A percentile compares a stretch with the other conserved stretches of the same genome.
phyloP scores from a whole-genome alignment of 345 rosid genomes.

The Luvunga scandens region DNA sequence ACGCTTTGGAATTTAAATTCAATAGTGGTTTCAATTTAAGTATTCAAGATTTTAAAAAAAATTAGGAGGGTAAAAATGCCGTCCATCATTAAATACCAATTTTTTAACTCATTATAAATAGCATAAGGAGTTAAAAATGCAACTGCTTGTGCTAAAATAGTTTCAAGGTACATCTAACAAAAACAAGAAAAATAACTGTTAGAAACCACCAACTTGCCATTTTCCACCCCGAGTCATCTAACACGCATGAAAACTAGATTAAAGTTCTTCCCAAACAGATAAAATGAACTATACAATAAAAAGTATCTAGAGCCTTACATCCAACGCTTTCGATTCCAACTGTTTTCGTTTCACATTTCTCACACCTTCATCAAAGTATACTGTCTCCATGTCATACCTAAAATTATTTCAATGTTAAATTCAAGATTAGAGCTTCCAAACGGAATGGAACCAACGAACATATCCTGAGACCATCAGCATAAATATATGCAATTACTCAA shows the following conservation, averaged over 20 bases:
- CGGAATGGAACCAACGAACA: neutral
- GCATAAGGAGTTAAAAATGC: neutral
- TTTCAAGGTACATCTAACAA: neutral
- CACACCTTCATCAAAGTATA: slow-evolving; percentile 75
- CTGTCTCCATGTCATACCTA: slow-evolving; percentile 65
- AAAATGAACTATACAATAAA: neutral
- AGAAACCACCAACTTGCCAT: neutral
- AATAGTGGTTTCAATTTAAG: neutral
- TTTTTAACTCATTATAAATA: neutral
- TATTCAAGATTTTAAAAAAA: neutral
- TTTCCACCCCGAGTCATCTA: neutral
- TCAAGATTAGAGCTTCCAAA: slow-evolving; percentile 17
- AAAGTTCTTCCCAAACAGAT: neutral
- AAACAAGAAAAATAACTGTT: neutral
- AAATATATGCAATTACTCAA: neutral
- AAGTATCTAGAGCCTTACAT: slow-evolving; percentile 38
- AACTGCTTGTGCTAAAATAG: neutral
- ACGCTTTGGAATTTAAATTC: neutral
- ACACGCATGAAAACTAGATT: neutral
- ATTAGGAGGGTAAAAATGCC: neutral
- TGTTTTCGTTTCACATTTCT: slow-evolving; percentile 54
- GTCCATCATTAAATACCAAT: neutral
- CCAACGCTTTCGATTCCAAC: slow-evolving; percentile 58
- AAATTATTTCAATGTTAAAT: slow-evolving; percentile 16
- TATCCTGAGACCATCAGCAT: neutral